Percentiles rank a stretch among this genome's conserved stretches.
Conservation (phyloP, 1,284 basidiomycete species). For the Hypsizygus ulmarius region DNA sequence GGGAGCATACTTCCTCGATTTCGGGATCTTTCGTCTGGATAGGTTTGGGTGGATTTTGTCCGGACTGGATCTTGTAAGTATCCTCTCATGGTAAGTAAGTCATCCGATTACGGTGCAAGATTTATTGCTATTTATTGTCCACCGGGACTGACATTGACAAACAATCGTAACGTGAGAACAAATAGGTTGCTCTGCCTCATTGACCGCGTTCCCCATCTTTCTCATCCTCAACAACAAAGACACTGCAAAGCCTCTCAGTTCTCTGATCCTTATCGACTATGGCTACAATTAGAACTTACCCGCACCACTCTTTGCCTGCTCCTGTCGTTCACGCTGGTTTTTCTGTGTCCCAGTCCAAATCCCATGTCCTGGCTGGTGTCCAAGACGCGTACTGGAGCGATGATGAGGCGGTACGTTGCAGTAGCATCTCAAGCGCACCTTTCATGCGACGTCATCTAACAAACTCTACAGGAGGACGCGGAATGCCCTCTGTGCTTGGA, state of each 20-base stretch:
- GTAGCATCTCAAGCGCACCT: background rate
- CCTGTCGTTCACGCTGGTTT: constrained; percentile 68
- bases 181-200: constrained; percentile 27
- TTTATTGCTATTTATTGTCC: background rate
- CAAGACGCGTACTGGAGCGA: constrained; percentile 99
- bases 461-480: constrained; percentile 77
- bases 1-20: no score
- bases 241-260: constrained; percentile 9
- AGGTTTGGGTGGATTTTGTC: no score
- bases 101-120: no score
- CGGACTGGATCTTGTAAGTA: no score
- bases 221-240: constrained; percentile 14
- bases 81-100: no score
- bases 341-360: constrained; percentile 74
- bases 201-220: constrained; percentile 24
- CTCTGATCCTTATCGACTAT: constrained; percentile 25
- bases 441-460: constrained; percentile 5
- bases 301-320: constrained; percentile 64
- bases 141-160: constrained; percentile 10
- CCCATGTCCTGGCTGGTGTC: constrained; percentile 80
- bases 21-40: no score
- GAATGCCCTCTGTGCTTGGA: constrained; percentile 99
- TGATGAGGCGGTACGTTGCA: constrained; percentile 70
- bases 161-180: constrained; percentile 30
- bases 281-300: constrained; percentile 45